phyloP scores from a whole-genome alignment of 306 rosid species.

The Pterocarpus macrocarpus region DNA sequence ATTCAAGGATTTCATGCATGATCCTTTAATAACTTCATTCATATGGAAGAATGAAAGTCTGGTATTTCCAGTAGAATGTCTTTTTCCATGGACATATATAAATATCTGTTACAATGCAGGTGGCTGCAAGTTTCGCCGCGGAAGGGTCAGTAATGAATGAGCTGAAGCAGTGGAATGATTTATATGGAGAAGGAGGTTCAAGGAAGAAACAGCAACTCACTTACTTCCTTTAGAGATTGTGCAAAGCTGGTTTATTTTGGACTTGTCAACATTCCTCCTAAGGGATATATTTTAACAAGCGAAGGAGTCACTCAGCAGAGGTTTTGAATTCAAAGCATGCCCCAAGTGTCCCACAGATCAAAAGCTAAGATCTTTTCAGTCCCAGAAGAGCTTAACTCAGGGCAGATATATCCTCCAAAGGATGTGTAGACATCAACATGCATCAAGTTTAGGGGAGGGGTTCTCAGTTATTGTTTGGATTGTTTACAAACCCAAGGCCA shows the following conservation, averaged over 20 bases:
- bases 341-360: constrained; percentile 2
- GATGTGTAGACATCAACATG: constrained; percentile 35
- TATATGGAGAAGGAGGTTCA: constrained; percentile 96
- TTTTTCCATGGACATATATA: neutral
- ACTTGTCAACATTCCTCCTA: constrained; percentile 33
- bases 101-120: constrained; percentile 56
- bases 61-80: no score
- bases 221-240: constrained; percentile 75
- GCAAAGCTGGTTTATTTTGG: constrained; percentile 24
- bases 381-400: neutral
- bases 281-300: constrained; percentile 45
- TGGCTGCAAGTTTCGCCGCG: constrained; percentile 88
- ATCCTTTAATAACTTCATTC: no score
- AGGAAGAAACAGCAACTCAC: constrained; percentile 94
- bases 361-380: constrained; percentile 27
- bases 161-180: constrained; percentile 92
- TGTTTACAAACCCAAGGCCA: constrained; percentile 38
- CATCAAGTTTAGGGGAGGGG: constrained; percentile 52
- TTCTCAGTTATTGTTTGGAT: constrained; percentile 42
- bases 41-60: no score
- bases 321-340: constrained; percentile 23
- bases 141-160: constrained; percentile 91
- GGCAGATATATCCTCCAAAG: constrained; percentile 8
- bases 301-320: constrained; percentile 27
- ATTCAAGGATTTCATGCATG: no score